phyloP scores from a whole-genome alignment of 305 asterid species.

The Striga hermonthica region DNA sequence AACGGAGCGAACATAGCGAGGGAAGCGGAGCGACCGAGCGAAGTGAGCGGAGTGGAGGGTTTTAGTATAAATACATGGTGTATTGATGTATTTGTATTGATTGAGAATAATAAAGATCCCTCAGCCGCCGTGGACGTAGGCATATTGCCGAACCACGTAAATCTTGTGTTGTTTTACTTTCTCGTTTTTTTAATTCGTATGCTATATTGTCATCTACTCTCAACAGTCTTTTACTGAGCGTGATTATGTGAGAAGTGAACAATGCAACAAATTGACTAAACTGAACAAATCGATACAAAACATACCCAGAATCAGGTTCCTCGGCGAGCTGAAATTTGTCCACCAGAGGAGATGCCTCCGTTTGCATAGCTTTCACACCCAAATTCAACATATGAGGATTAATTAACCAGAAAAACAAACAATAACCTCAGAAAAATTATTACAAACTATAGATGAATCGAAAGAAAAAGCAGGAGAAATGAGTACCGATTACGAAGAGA shows the following conservation, averaged over 20 bases:
- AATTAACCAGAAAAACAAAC: neutral
- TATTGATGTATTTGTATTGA: too few relatives aligned
- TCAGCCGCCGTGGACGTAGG: too few relatives aligned
- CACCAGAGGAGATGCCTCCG: slow-evolving; percentile 87
- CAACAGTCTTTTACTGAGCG: slow-evolving; percentile 8
- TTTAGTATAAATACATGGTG: too few relatives aligned
- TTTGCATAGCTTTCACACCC: slow-evolving; percentile 69
- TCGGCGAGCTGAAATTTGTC: slow-evolving; percentile 67
- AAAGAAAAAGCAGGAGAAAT: neutral
- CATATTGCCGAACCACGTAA: too few relatives aligned
- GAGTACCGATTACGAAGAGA: slow-evolving; percentile 75
- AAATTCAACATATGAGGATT: slow-evolving; percentile 1
- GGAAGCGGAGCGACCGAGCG: too few relatives aligned
- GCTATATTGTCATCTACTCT: too few relatives aligned
- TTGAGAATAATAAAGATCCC: too few relatives aligned
- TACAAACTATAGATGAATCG: neutral
- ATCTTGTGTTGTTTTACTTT: too few relatives aligned
- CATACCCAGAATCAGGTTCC: slow-evolving; percentile 59
- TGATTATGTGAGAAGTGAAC: neutral
- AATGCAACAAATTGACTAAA: slow-evolving; percentile 9
- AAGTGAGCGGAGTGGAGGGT: too few relatives aligned
- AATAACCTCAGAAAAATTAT: neutral
- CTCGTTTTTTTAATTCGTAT: too few relatives aligned
- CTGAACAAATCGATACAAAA: neutral
- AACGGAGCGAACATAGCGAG: too few relatives aligned